Evolutionary conservation across 2,329 filamentous ascomycete genomes (phyloP), one percentile per base, ranked within the genome.

Genomic region (Capronia epimyces): DNA sequence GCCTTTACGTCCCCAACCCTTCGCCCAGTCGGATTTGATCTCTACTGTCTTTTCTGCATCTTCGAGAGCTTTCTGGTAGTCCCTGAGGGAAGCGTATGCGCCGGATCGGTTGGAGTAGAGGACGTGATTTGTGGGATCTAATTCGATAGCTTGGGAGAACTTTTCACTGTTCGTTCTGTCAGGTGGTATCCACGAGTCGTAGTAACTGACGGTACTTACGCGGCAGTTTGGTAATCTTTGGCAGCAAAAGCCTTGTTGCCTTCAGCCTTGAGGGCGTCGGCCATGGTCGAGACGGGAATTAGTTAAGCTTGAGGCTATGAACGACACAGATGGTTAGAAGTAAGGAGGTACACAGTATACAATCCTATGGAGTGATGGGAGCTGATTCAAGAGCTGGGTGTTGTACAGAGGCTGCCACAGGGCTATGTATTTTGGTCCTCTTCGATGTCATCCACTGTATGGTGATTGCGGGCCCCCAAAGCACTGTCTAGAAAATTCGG

Each of bases 181-280:
- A 51, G 31, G 42, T 34, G 44, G 21, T 4, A 4, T 9, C n/a
- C 25, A 29, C 24, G 15, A 18, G 25, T 50, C 44, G 44, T 59
- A 43, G 60, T 58, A 61, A 61, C 61, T 58, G 62, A 61, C 49
- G 46, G 50, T 56, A 82, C 88, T 73, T 80, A 97, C 91, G 95
- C 82, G 66, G 93, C 93, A 70, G 91, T 89, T 65, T 89, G 80
- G 70, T 95, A 98, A 73, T 97, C 89, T 80, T 97, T 97, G 57
- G 88, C 89, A 60, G 89, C 86, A 72, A 98, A 98, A 72, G 94
- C 90, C 78, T 95, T 95, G 79, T 98, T 98, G 77, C 91, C 93
- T 69, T 93, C 86, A 66, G 90, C 89, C 79, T 98, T 98, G 65
- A 98, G 82, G 81, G 91, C 79, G 71, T 85, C 82, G 60, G 82